Base-by-base conservation (phyloP, 225 moss, liverwort and hornwort genomes). In the Bryoerythrophyllum caledonicum region DNA sequence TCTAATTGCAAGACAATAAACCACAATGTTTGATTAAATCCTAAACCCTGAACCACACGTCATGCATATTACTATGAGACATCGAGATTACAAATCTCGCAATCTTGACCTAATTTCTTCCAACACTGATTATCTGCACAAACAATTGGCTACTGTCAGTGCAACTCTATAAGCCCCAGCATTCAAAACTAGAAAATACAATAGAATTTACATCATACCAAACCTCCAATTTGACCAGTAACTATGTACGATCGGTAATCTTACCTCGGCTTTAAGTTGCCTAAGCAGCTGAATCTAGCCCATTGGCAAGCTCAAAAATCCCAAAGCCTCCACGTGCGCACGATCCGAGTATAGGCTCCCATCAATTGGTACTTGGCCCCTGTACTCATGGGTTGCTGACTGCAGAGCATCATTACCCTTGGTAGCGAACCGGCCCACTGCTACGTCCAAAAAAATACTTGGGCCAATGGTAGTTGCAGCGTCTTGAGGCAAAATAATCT, bases 241-340 rank as follows among this genome's bases (percentile, higher is more conserved):
- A 27, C 1, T 49, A 63, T 7, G 30, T 19, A 15, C 40, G 32
- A 69, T 64, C 7, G 26, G 51, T 26, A n/a, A 48, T 16, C 72
- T 70, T 82, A 94, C 96, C 89, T 95, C 95, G 69, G 86, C 89
- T 86, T 84, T 89, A 15, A 95, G 73, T 14, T 95, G 95, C 84
- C 86, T 84, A 15, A 99, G 80, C 21, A 99, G 93, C 70, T 93
- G 89, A 77, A 99, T 35, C 77, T 90, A 85, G 26, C 82, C 84
- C 35, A 64, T 71, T 54, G 75, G 79, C 65, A 83, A 73, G 46
- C 83, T 81, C 15, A 93, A 27, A 61, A 95, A 93, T 17, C 99
- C 99, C 71, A 88, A 78, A 10, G 69, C 91, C 73, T 92, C 86
- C 43, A 81, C 84, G 60, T 99, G 94, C 49, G 90, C 89, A 23